Conservation (phyloP, 768 basidiomycete species). For the Hygrophorus russula region DNA sequence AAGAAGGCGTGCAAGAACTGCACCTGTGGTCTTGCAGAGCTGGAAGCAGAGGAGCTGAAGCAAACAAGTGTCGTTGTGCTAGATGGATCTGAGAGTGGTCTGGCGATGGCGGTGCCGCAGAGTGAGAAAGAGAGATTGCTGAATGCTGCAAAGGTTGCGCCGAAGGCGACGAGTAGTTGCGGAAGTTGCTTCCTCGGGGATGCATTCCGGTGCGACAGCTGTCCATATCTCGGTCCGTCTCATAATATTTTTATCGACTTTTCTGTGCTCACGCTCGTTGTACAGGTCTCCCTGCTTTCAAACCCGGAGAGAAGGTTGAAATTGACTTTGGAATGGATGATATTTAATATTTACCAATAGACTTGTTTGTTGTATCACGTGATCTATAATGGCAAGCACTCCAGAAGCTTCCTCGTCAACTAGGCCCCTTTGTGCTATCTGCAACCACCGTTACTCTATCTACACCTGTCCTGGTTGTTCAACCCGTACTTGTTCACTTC, state of each 20-base stretch:
- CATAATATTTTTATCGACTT: slow-evolving; percentile 25
- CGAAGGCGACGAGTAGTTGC: slow-evolving; percentile 92
- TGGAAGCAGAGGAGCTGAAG: slow-evolving; percentile 74
- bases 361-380: no score
- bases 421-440: slow-evolving; percentile 34
- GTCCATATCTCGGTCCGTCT: slow-evolving; percentile 97
- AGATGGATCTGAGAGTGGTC: slow-evolving; percentile 50
- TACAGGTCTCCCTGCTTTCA: slow-evolving; percentile 93
- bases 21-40: slow-evolving; percentile 89
- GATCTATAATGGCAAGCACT: no score
- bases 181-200: slow-evolving; percentile 97
- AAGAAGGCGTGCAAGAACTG: slow-evolving; percentile 96
- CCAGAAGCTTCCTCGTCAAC: no score
- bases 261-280: slow-evolving; percentile 8
- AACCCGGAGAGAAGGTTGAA: slow-evolving; percentile 96
- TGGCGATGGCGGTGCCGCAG: slow-evolving; percentile 44
- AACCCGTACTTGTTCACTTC: slow-evolving; percentile 59
- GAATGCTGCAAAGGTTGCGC: slow-evolving; percentile 56
- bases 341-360: slow-evolving; percentile 33
- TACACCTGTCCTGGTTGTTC: slow-evolving; percentile 78
- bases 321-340: slow-evolving; percentile 86
- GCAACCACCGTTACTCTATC: slow-evolving; percentile 34
- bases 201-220: slow-evolving; percentile 92
- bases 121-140: slow-evolving; percentile 56
- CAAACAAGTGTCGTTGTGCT: slow-evolving; percentile 52